Percentiles rank a stretch among this genome's conserved stretches.
These are phyloP conservation scores for Odonthalia washingtoniensis DNA, from an alignment of 31 red algal genomes.

Conservation along the genomic window DNA sequence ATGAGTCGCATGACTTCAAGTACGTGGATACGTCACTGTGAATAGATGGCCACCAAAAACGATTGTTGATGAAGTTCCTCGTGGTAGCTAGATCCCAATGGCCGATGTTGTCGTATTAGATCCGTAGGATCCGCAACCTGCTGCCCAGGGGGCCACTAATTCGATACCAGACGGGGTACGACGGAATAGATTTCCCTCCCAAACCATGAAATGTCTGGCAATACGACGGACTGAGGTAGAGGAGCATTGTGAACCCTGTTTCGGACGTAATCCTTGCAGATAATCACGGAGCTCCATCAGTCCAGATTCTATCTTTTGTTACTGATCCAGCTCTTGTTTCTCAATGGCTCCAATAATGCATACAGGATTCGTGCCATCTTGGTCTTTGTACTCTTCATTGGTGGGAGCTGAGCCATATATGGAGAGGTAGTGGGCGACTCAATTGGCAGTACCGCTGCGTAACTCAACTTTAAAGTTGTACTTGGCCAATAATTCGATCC, in stretches of 20 bases:
- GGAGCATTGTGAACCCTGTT: not conserved
- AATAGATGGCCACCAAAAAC: not conserved
- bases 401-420: not conserved
- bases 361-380: not conserved
- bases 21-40: not conserved
- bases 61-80: not conserved
- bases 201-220: not conserved
- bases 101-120: not conserved
- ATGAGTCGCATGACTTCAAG: not conserved
- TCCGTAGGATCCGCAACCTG: not conserved
- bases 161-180: not conserved
- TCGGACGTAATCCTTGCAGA: not conserved
- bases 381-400: not conserved
- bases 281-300: not conserved
- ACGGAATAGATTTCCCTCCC: not conserved
- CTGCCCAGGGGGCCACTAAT: not conserved
- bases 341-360: not conserved
- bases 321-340: not conserved
- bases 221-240: not conserved
- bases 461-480: conserved; percentile 22
- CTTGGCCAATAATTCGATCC: conserved; percentile 13
- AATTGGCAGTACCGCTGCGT: not conserved
- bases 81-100: too few species aligned
- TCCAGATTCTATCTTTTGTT: not conserved
- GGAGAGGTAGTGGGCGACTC: not conserved